phyloP scores from a whole-genome alignment of 352 stramenopile genomes.

The Albugo candida region DNA sequence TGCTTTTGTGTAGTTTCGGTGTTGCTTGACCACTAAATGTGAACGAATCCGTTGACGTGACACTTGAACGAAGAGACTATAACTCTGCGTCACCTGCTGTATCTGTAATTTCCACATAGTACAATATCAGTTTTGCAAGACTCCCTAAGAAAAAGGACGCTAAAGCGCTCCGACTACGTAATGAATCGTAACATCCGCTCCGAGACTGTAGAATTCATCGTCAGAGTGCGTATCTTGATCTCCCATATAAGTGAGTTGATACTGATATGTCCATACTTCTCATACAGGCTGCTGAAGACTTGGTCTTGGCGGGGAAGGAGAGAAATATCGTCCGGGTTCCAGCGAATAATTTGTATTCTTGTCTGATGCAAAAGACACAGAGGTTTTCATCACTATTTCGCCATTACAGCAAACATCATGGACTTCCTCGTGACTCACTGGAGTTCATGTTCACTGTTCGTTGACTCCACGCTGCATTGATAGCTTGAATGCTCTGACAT shows the following conservation, averaged over 20 bases:
- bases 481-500: not conserved
- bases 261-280: not conserved
- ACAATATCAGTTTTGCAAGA: too few species aligned
- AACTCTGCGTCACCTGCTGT: too few species aligned
- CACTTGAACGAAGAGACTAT: too few species aligned
- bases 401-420: slow-evolving; percentile 98
- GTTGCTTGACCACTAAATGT: too few species aligned
- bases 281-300: slow-evolving; percentile 41
- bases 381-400: slow-evolving; percentile 94
- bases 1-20: too few species aligned
- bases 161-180: not conserved
- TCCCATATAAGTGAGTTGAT: not conserved
- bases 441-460: slow-evolving; percentile 93
- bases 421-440: slow-evolving; percentile 88
- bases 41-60: too few species aligned
- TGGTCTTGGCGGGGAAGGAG: slow-evolving; percentile 57
- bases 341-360: slow-evolving; percentile 83
- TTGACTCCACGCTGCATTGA: not conserved
- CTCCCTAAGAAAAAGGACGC: too few species aligned
- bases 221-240: slow-evolving; percentile 45
- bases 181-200: slow-evolving; percentile 69
- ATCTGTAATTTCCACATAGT: too few species aligned
- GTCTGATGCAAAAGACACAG: slow-evolving; percentile 97
- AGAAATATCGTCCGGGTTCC: slow-evolving; percentile 67
- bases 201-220: slow-evolving; percentile 93